Conservation (phyloP, 2,329 filamentous ascomycete genomes). For the Sarocladium strictum region DNA sequence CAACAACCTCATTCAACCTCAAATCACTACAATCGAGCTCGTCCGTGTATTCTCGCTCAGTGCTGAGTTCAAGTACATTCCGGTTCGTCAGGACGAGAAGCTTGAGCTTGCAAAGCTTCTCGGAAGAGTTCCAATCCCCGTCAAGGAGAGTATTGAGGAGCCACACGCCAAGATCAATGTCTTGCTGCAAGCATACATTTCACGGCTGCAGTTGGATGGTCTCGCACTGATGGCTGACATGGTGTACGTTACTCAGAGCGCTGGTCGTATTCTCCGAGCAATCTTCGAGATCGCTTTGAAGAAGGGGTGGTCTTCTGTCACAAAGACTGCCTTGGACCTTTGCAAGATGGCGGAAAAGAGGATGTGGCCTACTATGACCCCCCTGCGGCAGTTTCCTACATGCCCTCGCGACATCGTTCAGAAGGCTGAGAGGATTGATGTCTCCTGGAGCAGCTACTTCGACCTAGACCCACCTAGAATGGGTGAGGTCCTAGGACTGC, state of each 20-base stretch:
- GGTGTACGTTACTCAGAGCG: conserved; percentile 97
- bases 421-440: conserved; percentile 91
- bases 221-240: conserved; percentile 96
- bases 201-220: conserved; percentile 86
- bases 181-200: conserved; percentile 92
- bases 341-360: conserved; percentile 99
- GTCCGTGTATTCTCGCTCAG: conserved; percentile 96
- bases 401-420: conserved; percentile 82
- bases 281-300: conserved; percentile 97
- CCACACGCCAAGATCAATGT: conserved; percentile 98
- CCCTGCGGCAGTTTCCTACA: conserved; percentile 79
- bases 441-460: conserved; percentile 90
- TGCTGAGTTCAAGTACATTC: conserved; percentile 98
- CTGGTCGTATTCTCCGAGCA: conserved; percentile 88
- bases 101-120: conserved; percentile 89
- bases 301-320: conserved; percentile 91
- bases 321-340: conserved; percentile 84
- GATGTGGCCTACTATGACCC: conserved; percentile 99
- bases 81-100: conserved; percentile 95
- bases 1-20: conserved; percentile 89
- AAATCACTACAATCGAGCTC: conserved; percentile 87
- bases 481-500: conserved; percentile 88
- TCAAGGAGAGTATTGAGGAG: conserved; percentile 97
- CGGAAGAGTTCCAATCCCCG: conserved; percentile 83
- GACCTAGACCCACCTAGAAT: conserved; percentile 94